Evolutionary conservation across 768 basidiomycete genomes (phyloP).

Genomic region (Tulasnella sp.): DNA sequence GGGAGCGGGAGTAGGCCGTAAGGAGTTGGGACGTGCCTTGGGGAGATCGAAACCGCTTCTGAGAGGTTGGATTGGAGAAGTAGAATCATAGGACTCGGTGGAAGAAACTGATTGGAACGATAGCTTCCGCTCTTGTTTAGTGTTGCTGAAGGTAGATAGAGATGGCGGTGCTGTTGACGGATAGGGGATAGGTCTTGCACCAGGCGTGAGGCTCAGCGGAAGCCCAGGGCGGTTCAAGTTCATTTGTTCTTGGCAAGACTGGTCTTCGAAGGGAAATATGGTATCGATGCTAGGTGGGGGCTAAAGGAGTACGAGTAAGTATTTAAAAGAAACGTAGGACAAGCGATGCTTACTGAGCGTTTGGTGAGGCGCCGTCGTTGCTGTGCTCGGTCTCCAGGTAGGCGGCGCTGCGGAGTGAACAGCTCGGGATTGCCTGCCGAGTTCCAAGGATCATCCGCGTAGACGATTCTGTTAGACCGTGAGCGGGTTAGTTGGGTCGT

Average conservation of each 20-base stretch:
- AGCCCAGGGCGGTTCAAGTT: neutral
- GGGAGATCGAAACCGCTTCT: neutral
- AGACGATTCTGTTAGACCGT: constrained; percentile 8
- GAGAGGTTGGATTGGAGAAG: neutral
- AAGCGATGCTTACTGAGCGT: neutral
- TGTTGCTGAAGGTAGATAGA: neutral
- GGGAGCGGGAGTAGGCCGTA: neutral
- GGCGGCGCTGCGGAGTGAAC: neutral
- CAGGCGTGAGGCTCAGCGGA: neutral
- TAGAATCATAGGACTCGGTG: neutral
- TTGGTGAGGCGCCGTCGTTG: neutral
- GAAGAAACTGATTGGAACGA: neutral
- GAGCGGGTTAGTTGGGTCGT: neutral
- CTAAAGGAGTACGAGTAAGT: neutral
- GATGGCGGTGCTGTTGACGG: neutral
- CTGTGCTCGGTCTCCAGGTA: neutral
- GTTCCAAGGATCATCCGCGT: constrained; percentile 24
- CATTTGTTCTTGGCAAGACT: neutral
- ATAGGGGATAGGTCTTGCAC: neutral
- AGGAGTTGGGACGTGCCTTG: neutral
- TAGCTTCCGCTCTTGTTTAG: neutral
- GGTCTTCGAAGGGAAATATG: neutral
- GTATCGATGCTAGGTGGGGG: neutral
- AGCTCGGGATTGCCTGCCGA: neutral
- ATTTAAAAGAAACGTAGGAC: neutral